These are phyloP conservation scores for Cercospora sp. DNA, from an alignment of 2,329 filamentous ascomycete genomes.

Conservation along the genomic window DNA sequence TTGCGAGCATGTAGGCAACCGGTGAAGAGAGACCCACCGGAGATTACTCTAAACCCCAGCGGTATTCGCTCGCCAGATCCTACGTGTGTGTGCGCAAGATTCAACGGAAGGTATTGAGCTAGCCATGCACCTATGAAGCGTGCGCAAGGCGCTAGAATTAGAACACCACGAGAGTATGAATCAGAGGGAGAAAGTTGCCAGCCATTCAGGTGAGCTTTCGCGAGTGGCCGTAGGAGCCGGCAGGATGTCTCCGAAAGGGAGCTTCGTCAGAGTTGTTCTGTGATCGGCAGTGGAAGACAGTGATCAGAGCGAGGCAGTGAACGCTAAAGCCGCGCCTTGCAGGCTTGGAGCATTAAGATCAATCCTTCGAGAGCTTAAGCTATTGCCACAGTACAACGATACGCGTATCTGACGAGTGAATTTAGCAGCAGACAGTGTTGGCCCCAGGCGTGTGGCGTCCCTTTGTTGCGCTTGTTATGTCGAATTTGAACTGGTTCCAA, in stretches of 20 bases:
- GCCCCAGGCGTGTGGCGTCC: not conserved
- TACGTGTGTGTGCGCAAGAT: not conserved
- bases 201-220: not conserved
- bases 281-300: not conserved
- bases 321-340: not conserved
- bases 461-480: not conserved
- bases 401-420: not conserved
- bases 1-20: not conserved
- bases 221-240: not conserved
- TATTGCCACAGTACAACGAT: not conserved
- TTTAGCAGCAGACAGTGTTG: not conserved
- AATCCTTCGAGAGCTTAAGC: not conserved
- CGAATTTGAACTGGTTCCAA: not conserved
- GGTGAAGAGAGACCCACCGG: slow-evolving; percentile 1
- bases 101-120: not conserved
- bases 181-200: not conserved
- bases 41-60: slow-evolving; percentile 5
- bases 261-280: not conserved
- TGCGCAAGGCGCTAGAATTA: not conserved
- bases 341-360: not conserved
- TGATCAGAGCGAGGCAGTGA: not conserved
- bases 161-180: not conserved
- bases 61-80: not conserved
- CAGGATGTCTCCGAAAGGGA: not conserved
- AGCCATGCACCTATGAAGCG: not conserved